A percentile compares a stretch with the other conserved stretches of the same genome.
Conservation (phyloP, 1,284 basidiomycete genomes). For the Sanghuangporus weigelae region DNA sequence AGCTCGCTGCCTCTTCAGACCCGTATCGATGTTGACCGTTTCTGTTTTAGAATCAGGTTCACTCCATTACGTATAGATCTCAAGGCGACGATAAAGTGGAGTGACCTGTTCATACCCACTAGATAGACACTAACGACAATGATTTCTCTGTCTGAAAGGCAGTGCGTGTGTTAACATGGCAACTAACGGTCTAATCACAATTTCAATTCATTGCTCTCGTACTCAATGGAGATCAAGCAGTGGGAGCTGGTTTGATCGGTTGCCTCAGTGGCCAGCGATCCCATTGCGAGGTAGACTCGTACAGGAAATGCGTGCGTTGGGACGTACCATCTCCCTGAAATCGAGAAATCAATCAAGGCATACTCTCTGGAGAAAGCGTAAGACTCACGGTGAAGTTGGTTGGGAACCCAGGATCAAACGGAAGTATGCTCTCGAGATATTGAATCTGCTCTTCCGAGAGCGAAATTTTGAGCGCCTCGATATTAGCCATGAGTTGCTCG, state of each 20-base stretch:
- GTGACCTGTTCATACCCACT: too few species aligned
- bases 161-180: too few species aligned
- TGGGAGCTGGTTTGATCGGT: neutral
- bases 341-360: neutral
- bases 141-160: too few species aligned
- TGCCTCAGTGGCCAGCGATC: slow-evolving; percentile 3
- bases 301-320: neutral
- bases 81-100: too few species aligned
- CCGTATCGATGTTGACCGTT: too few species aligned
- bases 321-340: neutral
- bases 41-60: too few species aligned
- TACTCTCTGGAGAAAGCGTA: slow-evolving; percentile 13
- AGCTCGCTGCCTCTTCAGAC: slow-evolving; percentile 35
- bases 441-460: slow-evolving; percentile 23
- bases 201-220: too few species aligned
- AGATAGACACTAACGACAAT: too few species aligned
- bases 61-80: too few species aligned
- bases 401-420: slow-evolving; percentile 44
- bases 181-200: too few species aligned
- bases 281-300: neutral
- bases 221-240: neutral
- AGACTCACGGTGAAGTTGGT: slow-evolving; percentile 32
- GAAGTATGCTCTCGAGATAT: slow-evolving; percentile 23
- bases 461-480: slow-evolving; percentile 23
- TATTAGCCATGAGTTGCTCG: slow-evolving; percentile 25